phyloP scores from a whole-genome alignment of 306 rosid genomes.

The Vigna nakashimae region DNA sequence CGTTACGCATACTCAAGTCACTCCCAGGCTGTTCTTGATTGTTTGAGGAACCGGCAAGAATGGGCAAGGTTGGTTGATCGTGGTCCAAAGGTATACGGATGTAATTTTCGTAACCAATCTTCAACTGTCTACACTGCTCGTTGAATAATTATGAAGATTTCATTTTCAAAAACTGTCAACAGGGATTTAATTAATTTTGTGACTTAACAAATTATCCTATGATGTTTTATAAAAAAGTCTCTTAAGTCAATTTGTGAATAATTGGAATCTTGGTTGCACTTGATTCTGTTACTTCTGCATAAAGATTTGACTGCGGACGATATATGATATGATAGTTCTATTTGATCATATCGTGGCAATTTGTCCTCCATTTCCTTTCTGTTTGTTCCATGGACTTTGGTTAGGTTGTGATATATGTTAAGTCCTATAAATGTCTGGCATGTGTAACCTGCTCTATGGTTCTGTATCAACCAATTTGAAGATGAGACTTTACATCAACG shows the following conservation, averaged over 20 bases:
- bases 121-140: conserved; percentile 20
- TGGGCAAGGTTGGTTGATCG: conserved; percentile 98
- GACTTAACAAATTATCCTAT: conserved; percentile 22
- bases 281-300: conserved; percentile 6
- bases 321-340: conserved; percentile 32
- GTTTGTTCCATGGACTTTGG: conserved; percentile 11
- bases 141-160: conserved; percentile 31
- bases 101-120: conserved; percentile 20
- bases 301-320: conserved; percentile 25
- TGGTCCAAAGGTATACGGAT: conserved; percentile 85
- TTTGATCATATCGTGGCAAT: conserved; percentile 12
- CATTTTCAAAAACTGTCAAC: conserved; percentile 36
- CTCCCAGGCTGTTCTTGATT: conserved; percentile 98
- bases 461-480: neutral
- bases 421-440: neutral
- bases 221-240: conserved; percentile 13
- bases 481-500: too few relatives aligned
- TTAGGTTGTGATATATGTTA: neutral
- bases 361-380: neutral
- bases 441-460: conserved; percentile 16
- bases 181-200: conserved; percentile 12
- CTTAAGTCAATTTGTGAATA: conserved; percentile 5
- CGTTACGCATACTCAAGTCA: conserved; percentile 97
- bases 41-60: conserved; percentile 91
- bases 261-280: conserved; percentile 16